Conservation (phyloP, 768 basidiomycete genomes). For the Mycena amicta region DNA sequence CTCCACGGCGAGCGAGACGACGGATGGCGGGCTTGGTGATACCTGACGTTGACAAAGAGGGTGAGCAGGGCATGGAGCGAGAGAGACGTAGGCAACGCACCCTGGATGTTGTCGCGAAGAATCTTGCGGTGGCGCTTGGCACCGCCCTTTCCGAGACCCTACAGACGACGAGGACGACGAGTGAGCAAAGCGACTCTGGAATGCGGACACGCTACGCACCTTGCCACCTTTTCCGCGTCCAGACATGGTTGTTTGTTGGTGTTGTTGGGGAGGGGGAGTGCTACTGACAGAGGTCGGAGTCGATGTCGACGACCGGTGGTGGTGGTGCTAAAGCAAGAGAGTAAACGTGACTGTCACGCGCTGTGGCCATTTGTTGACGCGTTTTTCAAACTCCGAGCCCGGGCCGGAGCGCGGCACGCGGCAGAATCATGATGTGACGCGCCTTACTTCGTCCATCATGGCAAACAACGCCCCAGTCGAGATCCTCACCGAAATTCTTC, state of each 20-base stretch:
- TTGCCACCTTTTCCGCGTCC: constrained; percentile 2
- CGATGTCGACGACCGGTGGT: background rate
- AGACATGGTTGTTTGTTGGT: background rate
- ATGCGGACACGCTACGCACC: background rate
- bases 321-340: background rate
- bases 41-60: background rate
- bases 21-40: constrained; percentile 5
- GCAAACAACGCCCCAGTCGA: too few relatives aligned
- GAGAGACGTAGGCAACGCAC: constrained; percentile 20
- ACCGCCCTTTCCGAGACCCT: constrained; percentile 76
- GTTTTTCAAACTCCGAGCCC: too few relatives aligned
- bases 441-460: too few relatives aligned
- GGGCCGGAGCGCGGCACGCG: too few relatives aligned
- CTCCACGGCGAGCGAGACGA: constrained; percentile 3
- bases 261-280: background rate
- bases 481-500: too few relatives aligned
- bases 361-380: background rate
- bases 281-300: background rate
- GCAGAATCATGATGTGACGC: too few relatives aligned
- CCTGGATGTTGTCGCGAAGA: constrained; percentile 63
- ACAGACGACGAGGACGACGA: background rate
- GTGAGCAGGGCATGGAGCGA: background rate
- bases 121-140: constrained; percentile 79
- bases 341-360: background rate
- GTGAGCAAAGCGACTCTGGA: background rate